Evolutionary conservation across 768 basidiomycete species (phyloP), one percentile per base, ranked within the genome.

Genomic region (Leucosporidium yakuticum): DNA sequence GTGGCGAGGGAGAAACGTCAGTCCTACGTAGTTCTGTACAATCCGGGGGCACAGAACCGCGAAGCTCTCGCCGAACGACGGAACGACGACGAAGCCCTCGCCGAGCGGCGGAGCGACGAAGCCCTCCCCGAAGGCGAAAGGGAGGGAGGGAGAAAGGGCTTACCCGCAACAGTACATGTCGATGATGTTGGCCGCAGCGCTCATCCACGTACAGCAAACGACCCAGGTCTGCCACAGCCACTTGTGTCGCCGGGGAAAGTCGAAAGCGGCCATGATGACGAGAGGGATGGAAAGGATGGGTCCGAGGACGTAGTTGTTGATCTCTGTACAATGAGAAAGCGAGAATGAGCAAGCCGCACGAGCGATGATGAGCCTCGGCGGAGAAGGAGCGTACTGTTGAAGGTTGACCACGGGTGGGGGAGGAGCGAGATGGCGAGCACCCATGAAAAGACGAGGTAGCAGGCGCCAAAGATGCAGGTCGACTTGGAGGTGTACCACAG

Each of bases 401-500:
- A 80, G 39, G 7, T 74, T 82, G 69, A 56, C 49, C 63, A 84
- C 80, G 23, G 81, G 48, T 53, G 64, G 85, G 65, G 68, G 0
- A 68, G 48, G 14, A 63, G 60, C 0, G 75, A 84, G 88, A 73
- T 85, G 82, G 77, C 86, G 87, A 29, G 85, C 80, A 71, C 80
- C 88, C 89, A 90, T 73, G 86, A 89, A 39, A 84, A 71, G 61
- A 88, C 80, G 51, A 88, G 80, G 82, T 87, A 90, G 14, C 84
- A 65, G 36, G 44, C 23, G 23, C 31, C 34, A 32, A 34, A 53
- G 27, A 56, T 32, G 49, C 48, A 44, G 65, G 69, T 32, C 73
- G 80, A 82, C 78, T 88, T 89, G 68, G 83, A 83, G 31, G 85
- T 81, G 73, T 85, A 88, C 89, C 88, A 90, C 39, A 44, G 14